Percentiles rank a stretch among this genome's conserved stretches.
These are phyloP conservation scores for Penicillium sp. DNA, from an alignment of 2,329 filamentous ascomycete genomes.

Conservation along the genomic window DNA sequence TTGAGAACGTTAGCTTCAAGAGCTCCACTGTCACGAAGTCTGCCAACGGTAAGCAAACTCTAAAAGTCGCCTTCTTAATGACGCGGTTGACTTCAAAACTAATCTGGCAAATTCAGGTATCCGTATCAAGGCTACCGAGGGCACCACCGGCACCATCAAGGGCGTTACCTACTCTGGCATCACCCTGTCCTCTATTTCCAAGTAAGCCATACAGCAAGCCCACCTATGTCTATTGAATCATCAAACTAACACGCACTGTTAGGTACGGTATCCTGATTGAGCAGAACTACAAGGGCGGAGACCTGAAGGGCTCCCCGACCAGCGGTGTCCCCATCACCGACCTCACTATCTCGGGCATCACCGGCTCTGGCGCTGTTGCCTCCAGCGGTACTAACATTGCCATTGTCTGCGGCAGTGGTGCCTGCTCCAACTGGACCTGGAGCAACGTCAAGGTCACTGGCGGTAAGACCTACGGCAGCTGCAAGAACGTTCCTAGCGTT, in stretches of 20 bases:
- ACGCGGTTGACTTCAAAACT: not conserved
- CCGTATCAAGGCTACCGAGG: slow-evolving; percentile 60
- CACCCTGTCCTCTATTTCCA: slow-evolving; percentile 52
- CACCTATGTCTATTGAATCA: not conserved
- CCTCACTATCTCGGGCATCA: slow-evolving; percentile 39
- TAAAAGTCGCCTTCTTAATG: not conserved
- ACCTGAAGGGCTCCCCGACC: slow-evolving; percentile 37
- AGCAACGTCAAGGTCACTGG: slow-evolving; percentile 53
- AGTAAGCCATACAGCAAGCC: slow-evolving; percentile 51
- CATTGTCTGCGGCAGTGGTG: slow-evolving; percentile 57
- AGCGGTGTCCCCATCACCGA: slow-evolving; percentile 43
- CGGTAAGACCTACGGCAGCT: slow-evolving; percentile 49
- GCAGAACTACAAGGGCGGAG: slow-evolving; percentile 58
- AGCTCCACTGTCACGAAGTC: slow-evolving; percentile 36
- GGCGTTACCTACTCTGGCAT: slow-evolving; percentile 58
- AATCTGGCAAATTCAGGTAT: slow-evolving; percentile 41
- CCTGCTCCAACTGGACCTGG: slow-evolving; percentile 54
- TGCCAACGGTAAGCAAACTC: slow-evolving; percentile 14
- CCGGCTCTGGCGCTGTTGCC: slow-evolving; percentile 35
- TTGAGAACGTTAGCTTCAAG: slow-evolving; percentile 57
- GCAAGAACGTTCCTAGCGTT: slow-evolving; percentile 44
- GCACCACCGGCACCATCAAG: slow-evolving; percentile 54
- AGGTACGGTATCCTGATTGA: slow-evolving; percentile 54
- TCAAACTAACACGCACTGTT: not conserved
- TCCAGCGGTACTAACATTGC: slow-evolving; percentile 46